These are phyloP conservation scores for Zymoseptoria tritici DNA, from an alignment of 2,329 filamentous ascomycete species.

Conservation along the genomic window DNA sequence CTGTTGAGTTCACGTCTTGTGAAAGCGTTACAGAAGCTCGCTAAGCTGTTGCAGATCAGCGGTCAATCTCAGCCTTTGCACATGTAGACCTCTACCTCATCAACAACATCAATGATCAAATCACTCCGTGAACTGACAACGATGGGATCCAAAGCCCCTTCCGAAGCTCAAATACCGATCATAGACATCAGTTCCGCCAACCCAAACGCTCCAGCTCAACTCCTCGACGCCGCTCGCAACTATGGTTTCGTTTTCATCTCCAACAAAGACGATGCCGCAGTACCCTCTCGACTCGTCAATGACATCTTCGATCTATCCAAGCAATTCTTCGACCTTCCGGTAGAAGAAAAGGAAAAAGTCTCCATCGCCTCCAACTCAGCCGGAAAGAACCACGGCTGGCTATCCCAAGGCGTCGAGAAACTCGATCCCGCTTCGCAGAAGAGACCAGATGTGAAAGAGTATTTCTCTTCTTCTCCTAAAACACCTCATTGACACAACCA, in stretches of 20 bases:
- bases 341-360: conserved; percentile 65
- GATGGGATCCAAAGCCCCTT: background rate
- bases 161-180: conserved; percentile 55
- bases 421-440: conserved; percentile 77
- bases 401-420: conserved; percentile 78
- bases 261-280: conserved; percentile 53
- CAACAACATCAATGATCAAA: background rate
- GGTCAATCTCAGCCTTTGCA: background rate
- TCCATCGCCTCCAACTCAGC: conserved; percentile 58
- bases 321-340: conserved; percentile 63
- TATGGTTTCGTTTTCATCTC: conserved; percentile 88
- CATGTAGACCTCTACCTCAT: background rate
- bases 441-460: conserved; percentile 72
- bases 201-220: conserved; percentile 53
- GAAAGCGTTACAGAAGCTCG: background rate
- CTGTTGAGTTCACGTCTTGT: no score
- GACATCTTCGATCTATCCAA: conserved; percentile 66
- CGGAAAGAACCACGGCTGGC: conserved; percentile 76
- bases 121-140: background rate
- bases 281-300: conserved; percentile 59
- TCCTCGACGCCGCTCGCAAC: conserved; percentile 72
- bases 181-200: conserved; percentile 67
- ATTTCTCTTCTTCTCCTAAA: background rate
- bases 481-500: background rate
- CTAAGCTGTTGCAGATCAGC: background rate